Base-by-base conservation (phyloP, 345 rosid species). In the Syzygium oleosum region DNA sequence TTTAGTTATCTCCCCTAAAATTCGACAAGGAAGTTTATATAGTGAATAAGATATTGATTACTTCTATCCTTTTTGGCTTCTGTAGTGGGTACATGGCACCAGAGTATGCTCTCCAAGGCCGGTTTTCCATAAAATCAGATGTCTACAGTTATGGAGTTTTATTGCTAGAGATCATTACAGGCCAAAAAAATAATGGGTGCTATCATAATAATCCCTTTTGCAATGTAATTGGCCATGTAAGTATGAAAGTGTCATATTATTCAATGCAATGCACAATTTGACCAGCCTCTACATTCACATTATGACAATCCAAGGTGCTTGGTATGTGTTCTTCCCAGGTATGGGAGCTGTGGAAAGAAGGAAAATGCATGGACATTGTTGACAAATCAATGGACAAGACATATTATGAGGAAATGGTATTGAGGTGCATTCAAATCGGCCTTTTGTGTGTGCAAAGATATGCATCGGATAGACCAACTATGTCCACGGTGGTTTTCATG, bases 261-360 rank as follows among this genome's bases (percentile, higher is more conserved):
- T 31, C 23, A 68, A 15, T 68, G 79, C 43, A 31, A 17, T 31
- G 9, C 23, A 68, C 79, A 16, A 16, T 68, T 31, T 68, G 79
- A 31, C 23, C 12, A 31, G 22, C 43, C 43, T 38, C 79, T 4
- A 31, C 43, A 65, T 65, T 65, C 78, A 17, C 78, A 65, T 31
- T 15, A 31, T 68, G 23, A 34, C n/a, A n/a, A n/a, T n/a, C n/a
- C n/a, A n/a, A n/a, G n/a, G n/a, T n/a, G n/a, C n/a, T n/a, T n/a
- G n/a, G n/a, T n/a, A n/a, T n/a, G n/a, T 16, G 23, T 84, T 46
- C 22, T 27, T 34, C 14, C 52, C 87, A 88, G 89, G 79, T 84
- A 12, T 88, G 89, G 87, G 53, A 77, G 79, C 77, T 55, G 10
- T 88, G 89, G 89, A 85, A 79, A n/a, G n/a, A n/a, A 31, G 87